These are phyloP conservation scores for Yamadazyma atlantica DNA, from an alignment of 1,139 yeast species.

Conservation along the genomic window DNA sequence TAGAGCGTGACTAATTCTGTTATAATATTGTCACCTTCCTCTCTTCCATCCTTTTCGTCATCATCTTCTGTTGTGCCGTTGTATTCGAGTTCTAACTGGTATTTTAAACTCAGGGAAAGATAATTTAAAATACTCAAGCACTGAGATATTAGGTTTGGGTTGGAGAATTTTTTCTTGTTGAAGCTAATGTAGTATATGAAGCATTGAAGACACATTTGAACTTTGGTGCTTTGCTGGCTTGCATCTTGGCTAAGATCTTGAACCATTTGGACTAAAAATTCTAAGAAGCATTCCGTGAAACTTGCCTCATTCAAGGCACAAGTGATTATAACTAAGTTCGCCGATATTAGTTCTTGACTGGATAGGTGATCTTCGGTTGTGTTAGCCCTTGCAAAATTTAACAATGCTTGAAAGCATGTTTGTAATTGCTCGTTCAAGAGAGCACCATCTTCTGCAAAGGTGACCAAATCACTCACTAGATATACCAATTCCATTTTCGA, in stretches of 20 bases:
- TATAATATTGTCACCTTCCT: neutral
- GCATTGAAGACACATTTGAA: constrained; percentile 4
- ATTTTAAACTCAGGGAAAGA: neutral
- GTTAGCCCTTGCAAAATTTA: neutral
- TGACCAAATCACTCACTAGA: constrained; percentile 14
- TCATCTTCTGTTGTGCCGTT: no score
- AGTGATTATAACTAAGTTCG: constrained; percentile 4
- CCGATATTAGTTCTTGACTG: neutral
- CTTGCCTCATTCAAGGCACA: constrained; percentile 4
- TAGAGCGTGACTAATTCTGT: neutral
- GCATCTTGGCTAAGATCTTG: neutral
- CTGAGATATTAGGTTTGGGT: neutral
- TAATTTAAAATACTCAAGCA: neutral
- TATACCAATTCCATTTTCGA: constrained; percentile 6
- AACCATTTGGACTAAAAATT: neutral
- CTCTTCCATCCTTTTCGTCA: neutral
- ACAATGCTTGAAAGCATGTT: constrained; percentile 3
- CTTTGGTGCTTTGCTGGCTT: neutral
- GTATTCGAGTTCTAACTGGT: no score
- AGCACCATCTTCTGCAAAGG: constrained; percentile 10
- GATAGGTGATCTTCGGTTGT: neutral
- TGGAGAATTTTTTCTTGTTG: constrained; percentile 6
- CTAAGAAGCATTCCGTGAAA: constrained; percentile 5
- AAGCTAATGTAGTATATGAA: constrained; percentile 18
- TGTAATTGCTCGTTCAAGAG: constrained; percentile 3